Evolutionary conservation across 1,284 basidiomycete genomes (phyloP).

Genomic region (Boletellus sp.): DNA sequence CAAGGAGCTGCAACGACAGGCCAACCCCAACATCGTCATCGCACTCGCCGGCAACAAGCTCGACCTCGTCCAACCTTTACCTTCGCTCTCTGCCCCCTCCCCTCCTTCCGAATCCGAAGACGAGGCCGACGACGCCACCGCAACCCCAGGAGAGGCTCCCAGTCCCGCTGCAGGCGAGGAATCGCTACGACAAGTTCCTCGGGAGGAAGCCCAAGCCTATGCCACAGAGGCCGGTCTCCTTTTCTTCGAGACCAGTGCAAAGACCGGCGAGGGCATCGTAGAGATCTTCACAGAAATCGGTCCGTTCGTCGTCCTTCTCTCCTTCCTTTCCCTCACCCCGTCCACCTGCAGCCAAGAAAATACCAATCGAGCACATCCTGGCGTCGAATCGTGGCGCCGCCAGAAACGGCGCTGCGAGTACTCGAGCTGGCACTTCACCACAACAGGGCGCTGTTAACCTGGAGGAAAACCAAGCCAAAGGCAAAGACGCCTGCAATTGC

Average conservation of each 20-base stretch:
- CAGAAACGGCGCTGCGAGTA: constrained; percentile 57
- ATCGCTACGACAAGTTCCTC: constrained; percentile 80
- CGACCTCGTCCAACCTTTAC: constrained; percentile 79
- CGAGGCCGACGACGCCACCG: constrained; percentile 82
- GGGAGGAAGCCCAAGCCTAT: constrained; percentile 94
- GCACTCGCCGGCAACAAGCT: constrained; percentile 95
- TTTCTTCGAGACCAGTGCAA: constrained; percentile 98
- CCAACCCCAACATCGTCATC: constrained; percentile 98
- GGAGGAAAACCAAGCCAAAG: constrained; percentile 62
- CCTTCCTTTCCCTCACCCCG: constrained; percentile 3
- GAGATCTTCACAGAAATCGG: constrained; percentile 99
- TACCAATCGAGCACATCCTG: constrained; percentile 90
- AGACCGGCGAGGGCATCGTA: constrained; percentile 94
- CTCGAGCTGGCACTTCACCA: constrained; percentile 48
- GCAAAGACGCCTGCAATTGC: constrained; percentile 80
- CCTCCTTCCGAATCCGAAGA: constrained; percentile 67
- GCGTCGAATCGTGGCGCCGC: constrained; percentile 67
- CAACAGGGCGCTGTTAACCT: constrained; percentile 67
- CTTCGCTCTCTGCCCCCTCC: constrained; percentile 48
- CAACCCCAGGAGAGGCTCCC: constrained; percentile 71
- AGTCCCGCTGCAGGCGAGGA: constrained; percentile 55
- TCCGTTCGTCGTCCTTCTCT: constrained; percentile 37
- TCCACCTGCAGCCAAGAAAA: constrained; percentile 77
- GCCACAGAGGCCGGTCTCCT: constrained; percentile 89
- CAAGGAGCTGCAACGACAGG: constrained; percentile 97